Conservation (phyloP, 2,329 filamentous ascomycete genomes). For the Aspergillaceae sp. region DNA sequence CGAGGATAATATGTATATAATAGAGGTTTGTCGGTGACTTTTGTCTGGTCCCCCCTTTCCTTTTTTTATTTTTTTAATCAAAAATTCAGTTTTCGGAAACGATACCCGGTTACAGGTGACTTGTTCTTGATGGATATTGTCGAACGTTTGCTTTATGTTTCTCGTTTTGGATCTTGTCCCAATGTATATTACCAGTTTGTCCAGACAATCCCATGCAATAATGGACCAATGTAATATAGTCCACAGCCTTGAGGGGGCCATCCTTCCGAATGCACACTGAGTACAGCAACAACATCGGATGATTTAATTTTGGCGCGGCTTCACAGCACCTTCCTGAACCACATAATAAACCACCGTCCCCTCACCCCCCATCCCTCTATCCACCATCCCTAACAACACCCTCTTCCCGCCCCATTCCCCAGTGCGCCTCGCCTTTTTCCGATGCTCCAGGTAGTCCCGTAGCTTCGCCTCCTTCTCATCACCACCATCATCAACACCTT, state of each 20-base stretch:
- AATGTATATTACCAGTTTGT: not conserved
- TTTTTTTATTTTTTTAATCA: conserved; percentile 5
- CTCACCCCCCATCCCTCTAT: conserved; percentile 43
- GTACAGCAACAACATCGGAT: too few relatives aligned
- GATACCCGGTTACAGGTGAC: not conserved
- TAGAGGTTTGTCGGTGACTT: not conserved
- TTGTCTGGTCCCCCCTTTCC: not conserved
- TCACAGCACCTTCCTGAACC: conserved; percentile 55
- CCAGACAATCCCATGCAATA: not conserved
- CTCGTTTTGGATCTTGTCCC: not conserved
- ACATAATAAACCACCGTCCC: conserved; percentile 59
- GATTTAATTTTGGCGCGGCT: conserved; percentile 53
- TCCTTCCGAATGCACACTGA: too few relatives aligned
- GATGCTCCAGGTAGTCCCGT: conserved; percentile 24
- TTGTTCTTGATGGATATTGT: not conserved
- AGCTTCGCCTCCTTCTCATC: conserved; percentile 20
- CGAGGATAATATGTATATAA: not conserved
- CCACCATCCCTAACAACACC: conserved; percentile 49
- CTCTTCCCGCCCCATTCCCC: conserved; percentile 44
- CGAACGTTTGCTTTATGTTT: not conserved
- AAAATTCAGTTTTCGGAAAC: not conserved
- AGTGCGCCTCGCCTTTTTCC: conserved; percentile 14
- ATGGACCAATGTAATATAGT: not conserved
- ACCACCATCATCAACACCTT: conserved; percentile 15
- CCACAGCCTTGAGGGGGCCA: too few relatives aligned